These are phyloP conservation scores for Termitomyces sp. DNA, from an alignment of 768 basidiomycete species.

Conservation along the genomic window DNA sequence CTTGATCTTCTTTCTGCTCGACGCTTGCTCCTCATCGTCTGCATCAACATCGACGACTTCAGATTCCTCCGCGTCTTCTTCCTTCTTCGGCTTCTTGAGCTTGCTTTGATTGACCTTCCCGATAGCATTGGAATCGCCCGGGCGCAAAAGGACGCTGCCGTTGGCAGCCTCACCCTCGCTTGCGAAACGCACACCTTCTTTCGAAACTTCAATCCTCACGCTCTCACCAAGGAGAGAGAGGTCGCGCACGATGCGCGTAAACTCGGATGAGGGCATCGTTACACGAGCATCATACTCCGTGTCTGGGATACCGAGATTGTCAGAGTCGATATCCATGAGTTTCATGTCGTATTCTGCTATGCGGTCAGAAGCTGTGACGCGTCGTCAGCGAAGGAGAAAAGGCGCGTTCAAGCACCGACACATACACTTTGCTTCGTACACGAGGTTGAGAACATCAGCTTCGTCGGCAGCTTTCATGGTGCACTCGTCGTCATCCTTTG, in stretches of 20 bases:
- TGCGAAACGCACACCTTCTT: slow-evolving; percentile 91
- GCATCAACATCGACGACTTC: slow-evolving; percentile 42
- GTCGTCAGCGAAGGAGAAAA: slow-evolving; percentile 6
- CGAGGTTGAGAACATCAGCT: slow-evolving; percentile 79
- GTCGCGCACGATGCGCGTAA: slow-evolving; percentile 90
- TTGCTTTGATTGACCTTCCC: slow-evolving; percentile 35
- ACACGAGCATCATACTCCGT: slow-evolving; percentile 96
- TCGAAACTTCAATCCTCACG: slow-evolving; percentile 92
- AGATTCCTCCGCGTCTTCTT: slow-evolving; percentile 40
- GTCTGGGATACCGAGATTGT: slow-evolving; percentile 92
- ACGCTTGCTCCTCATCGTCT: slow-evolving; percentile 38
- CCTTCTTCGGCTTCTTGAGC: slow-evolving; percentile 27
- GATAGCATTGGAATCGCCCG: slow-evolving; percentile 49
- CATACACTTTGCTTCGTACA: slow-evolving; percentile 85
- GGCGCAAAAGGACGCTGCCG: slow-evolving; percentile 79
- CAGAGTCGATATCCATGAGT: slow-evolving; percentile 98
- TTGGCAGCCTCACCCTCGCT: slow-evolving; percentile 94
- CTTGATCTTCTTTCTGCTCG: slow-evolving; percentile 34
- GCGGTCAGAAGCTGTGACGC: slow-evolving; percentile 70
- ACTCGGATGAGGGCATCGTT: slow-evolving; percentile 81
- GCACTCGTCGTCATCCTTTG: slow-evolving; percentile 91
- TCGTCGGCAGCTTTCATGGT: slow-evolving; percentile 90
- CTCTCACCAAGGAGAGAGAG: slow-evolving; percentile 86
- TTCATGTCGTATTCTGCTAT: slow-evolving; percentile 99
- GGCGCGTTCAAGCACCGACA: not conserved